Evolutionary conservation across 805 yeast genomes (phyloP), one percentile per base, ranked within the genome.

Genomic region (Saccharomyces jurei): DNA sequence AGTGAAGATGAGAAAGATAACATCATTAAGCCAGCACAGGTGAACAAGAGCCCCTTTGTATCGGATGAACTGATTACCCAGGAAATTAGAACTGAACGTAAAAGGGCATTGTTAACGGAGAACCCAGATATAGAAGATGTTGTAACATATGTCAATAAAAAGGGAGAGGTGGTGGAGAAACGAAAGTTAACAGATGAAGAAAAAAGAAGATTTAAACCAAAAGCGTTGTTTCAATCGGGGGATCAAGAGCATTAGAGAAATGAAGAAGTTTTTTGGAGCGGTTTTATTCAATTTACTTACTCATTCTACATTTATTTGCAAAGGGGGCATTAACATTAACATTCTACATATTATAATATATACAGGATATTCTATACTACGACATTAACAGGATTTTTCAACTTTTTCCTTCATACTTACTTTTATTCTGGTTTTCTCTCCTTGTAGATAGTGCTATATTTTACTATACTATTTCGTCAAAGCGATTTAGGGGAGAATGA

Each of bases 101-200:
- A 54, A 17, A 26, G 51, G 27, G 51, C 56, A 22, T 51, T 65
- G 30, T 22, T 63, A 11, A 52, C 51, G 13, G 59, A 60, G 44
- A 54, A 63, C 48, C 64, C 63, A 21, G 59, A 56, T 54, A 58
- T 62, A 17, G 65, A 60, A 55, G 58, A 53, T 48, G 60, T 61
- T 41, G 61, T 64, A 31, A 66, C 68, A n/a, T 63, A 66, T 59
- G 58, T 72, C 2, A 68, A 72, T 55, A 73, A 69, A 56, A 64
- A 60, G 47, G 75, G 76, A 6, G 65, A 69, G 41, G 53, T 56
- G 9, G 68, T 63, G n/a, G 59, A 66, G 17, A 56, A 62, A 22
- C 61, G 68, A 51, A 52, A 52, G 36, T 49, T 67, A 27, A 51
- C 61, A 2, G 46, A 52, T 2, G 63, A 58, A 31, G 67, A 69